Conservation (phyloP, 169 alveolate species). For the Amoebophrya sp. region DNA sequence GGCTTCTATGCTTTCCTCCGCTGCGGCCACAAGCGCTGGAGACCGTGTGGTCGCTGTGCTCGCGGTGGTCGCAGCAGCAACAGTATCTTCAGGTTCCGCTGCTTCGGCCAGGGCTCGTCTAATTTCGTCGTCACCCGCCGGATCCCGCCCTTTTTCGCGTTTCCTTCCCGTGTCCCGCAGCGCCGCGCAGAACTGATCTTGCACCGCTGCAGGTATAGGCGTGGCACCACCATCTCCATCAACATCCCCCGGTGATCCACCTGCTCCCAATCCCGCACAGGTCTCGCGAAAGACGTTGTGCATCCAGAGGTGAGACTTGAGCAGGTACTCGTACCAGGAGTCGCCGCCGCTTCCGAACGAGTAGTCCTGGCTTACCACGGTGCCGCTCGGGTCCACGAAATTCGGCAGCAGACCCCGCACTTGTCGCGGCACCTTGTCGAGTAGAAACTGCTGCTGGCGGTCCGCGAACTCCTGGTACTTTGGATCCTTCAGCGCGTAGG, state of each 20-base stretch:
- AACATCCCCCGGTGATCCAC: no score
- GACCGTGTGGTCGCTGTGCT: no score
- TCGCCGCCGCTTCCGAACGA: slow-evolving; percentile 16
- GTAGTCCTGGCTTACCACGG: neutral
- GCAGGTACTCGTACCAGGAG: slow-evolving; percentile 31
- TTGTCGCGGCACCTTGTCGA: neutral
- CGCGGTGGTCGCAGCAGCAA: no score
- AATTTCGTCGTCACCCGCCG: neutral
- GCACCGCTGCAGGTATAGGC: no score
- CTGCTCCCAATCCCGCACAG: no score
- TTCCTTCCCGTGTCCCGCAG: neutral
- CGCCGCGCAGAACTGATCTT: neutral
- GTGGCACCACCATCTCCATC: no score
- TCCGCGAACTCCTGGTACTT: slow-evolving; percentile 7
- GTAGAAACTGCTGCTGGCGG: neutral
- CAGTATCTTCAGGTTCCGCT: no score
- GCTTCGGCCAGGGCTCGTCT: no score
- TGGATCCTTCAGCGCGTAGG: slow-evolving; percentile 7
- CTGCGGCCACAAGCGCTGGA: no score
- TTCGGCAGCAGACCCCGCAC: neutral
- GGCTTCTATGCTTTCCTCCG: no score
- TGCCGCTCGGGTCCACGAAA: neutral
- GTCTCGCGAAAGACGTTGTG: neutral
- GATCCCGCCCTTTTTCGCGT: neutral
- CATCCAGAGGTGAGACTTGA: slow-evolving; percentile 14